These are phyloP conservation scores for Starmerella asiatica DNA, from an alignment of 805 yeast species.

Conservation along the genomic window DNA sequence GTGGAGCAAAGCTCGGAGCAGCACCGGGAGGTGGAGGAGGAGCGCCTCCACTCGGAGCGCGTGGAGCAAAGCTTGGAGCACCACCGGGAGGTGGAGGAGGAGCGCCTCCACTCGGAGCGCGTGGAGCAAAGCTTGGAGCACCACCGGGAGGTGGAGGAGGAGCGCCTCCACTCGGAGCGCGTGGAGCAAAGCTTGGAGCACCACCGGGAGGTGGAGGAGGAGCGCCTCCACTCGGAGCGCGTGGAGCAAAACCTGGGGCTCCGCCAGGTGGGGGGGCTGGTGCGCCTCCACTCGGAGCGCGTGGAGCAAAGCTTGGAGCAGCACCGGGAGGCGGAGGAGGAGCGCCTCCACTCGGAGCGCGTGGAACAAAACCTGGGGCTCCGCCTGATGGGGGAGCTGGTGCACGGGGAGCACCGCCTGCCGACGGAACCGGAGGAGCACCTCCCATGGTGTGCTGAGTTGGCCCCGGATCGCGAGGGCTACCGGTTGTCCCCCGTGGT, in stretches of 20 bases:
- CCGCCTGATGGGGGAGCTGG: constrained; percentile 2
- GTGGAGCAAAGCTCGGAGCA: not conserved
- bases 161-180: not conserved
- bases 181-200: constrained; percentile 2
- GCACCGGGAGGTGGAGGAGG: constrained; percentile 19
- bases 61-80: constrained; percentile 10
- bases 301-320: constrained; percentile 8
- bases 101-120: constrained; percentile 4
- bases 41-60: constrained; percentile 16
- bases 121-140: not conserved
- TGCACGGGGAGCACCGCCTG: constrained; percentile 3
- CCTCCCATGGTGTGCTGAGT: constrained; percentile 6
- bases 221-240: constrained; percentile 21
- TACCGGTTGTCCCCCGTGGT: constrained; percentile 6
- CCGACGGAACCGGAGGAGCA: constrained; percentile 13
- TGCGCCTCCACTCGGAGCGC: constrained; percentile 12
- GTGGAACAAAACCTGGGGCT: too few relatives aligned
- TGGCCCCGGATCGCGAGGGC: constrained; percentile 1
- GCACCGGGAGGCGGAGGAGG: constrained; percentile 4
- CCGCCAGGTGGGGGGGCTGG: constrained; percentile 9
- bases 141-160: constrained; percentile 2
- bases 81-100: constrained; percentile 1
- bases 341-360: constrained; percentile 13
- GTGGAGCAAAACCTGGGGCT: constrained; percentile 4
- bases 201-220: constrained; percentile 22